phyloP scores from a whole-genome alignment of 2,329 filamentous ascomycete genomes.

The Coniochaeta sp. region DNA sequence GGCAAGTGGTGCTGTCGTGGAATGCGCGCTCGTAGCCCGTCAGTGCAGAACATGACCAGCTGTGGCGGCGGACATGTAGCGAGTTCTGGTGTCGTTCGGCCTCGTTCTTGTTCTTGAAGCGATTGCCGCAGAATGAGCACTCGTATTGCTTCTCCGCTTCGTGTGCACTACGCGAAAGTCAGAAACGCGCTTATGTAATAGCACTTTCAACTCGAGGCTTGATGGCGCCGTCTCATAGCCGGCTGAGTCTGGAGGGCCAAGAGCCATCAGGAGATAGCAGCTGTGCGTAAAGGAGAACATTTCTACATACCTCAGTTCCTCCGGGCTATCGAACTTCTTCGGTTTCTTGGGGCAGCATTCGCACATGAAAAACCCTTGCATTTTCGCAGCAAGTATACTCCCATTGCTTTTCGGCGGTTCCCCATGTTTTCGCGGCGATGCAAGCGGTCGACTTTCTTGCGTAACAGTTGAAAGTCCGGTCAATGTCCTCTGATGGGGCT shows the following conservation, averaged over 20 bases:
- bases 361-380: slow-evolving; percentile 59
- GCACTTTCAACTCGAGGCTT: no score
- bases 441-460: slow-evolving; percentile 22
- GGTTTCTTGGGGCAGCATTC: slow-evolving; percentile 97
- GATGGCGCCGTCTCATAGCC: no score
- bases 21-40: slow-evolving; percentile 74
- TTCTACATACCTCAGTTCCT: slow-evolving; percentile 69
- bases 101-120: slow-evolving; percentile 99
- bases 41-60: slow-evolving; percentile 92
- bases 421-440: slow-evolving; percentile 42
- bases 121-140: slow-evolving; percentile 84
- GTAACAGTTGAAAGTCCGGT: slow-evolving; percentile 25
- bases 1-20: slow-evolving; percentile 65
- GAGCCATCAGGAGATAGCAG: no score
- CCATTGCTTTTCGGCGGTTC: slow-evolving; percentile 38
- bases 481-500: slow-evolving; percentile 34
- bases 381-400: slow-evolving; percentile 32
- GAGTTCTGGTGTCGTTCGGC: slow-evolving; percentile 95
- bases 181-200: slow-evolving; percentile 7
- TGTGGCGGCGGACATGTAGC: slow-evolving; percentile 83
- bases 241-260: not conserved
- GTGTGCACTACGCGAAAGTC: slow-evolving; percentile 54
- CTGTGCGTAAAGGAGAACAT: not conserved
- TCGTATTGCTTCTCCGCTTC: slow-evolving; percentile 95
- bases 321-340: slow-evolving; percentile 82